phyloP scores from a whole-genome alignment of 306 rosid genomes.

The Inga oerstediana region DNA sequence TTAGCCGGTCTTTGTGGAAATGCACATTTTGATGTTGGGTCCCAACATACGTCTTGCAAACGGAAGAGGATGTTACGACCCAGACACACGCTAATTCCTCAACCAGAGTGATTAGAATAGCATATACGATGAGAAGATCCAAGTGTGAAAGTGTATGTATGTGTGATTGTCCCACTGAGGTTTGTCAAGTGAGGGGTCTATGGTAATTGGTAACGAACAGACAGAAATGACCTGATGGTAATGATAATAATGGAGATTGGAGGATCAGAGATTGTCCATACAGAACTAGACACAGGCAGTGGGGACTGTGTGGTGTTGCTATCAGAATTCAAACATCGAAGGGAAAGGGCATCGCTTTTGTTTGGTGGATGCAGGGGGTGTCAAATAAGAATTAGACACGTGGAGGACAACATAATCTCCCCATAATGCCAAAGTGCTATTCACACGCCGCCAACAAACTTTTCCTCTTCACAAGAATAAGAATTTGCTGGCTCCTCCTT shows the following conservation, averaged over 20 bases:
- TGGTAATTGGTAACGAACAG: not conserved
- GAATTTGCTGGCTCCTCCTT: not conserved
- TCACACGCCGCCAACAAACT: not conserved
- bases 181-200: not conserved
- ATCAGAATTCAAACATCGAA: not conserved
- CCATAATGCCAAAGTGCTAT: not conserved
- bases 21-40: too few species aligned
- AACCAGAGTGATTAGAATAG: not conserved
- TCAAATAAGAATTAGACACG: slow-evolving; percentile 5
- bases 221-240: not conserved
- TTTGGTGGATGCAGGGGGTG: not conserved
- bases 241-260: not conserved
- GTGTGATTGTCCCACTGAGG: not conserved
- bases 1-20: too few species aligned
- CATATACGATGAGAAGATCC: not conserved
- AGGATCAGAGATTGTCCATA: not conserved
- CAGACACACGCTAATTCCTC: too few species aligned
- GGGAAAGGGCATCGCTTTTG: not conserved
- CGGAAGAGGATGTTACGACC: not conserved
- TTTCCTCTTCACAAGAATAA: not conserved
- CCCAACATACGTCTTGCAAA: not conserved
- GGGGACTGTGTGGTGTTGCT: not conserved
- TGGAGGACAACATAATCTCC: not conserved
- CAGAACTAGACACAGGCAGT: not conserved
- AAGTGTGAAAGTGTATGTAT: not conserved